A percentile compares a stretch with the other conserved stretches of the same genome.
Conservation (phyloP, 371 early-diverging fungal genomes). For the Mucor ambiguus region DNA sequence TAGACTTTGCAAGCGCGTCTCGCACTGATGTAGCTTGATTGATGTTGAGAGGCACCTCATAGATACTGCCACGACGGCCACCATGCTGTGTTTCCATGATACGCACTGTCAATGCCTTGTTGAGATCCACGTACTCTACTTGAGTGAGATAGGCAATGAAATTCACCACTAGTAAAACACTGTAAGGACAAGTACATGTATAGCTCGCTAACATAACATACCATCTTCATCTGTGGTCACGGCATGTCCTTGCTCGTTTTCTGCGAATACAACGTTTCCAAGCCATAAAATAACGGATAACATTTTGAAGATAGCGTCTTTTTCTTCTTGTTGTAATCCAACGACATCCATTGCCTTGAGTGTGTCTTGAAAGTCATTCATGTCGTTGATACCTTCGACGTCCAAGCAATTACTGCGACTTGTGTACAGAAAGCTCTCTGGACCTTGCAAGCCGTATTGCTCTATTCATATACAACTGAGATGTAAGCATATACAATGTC, state of each 20-base stretch:
- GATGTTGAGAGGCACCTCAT: slow-evolving; percentile 80
- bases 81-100: slow-evolving; percentile 83
- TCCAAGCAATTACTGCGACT: slow-evolving; percentile 74
- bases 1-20: slow-evolving; percentile 85
- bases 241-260: slow-evolving; percentile 67
- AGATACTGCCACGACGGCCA: slow-evolving; percentile 77
- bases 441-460: slow-evolving; percentile 77
- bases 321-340: slow-evolving; percentile 72
- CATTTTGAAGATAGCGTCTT: slow-evolving; percentile 80
- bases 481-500: background rate
- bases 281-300: slow-evolving; percentile 84
- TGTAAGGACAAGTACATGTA: background rate
- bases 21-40: slow-evolving; percentile 81
- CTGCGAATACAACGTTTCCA: slow-evolving; percentile 78
- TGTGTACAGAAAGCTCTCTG: slow-evolving; percentile 83
- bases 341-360: slow-evolving; percentile 83
- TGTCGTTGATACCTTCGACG: slow-evolving; percentile 81
- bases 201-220: slow-evolving; percentile 15
- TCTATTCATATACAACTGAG: slow-evolving; percentile 34
- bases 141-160: slow-evolving; percentile 82
- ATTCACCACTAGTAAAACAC: slow-evolving; percentile 52
- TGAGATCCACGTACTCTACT: slow-evolving; percentile 61
- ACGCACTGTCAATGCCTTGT: slow-evolving; percentile 71
- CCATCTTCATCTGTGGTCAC: slow-evolving; percentile 66
- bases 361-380: slow-evolving; percentile 73